Evolutionary conservation across 192 early-diverging fungal genomes (phyloP).

Genomic region (Coemansia sp.): DNA sequence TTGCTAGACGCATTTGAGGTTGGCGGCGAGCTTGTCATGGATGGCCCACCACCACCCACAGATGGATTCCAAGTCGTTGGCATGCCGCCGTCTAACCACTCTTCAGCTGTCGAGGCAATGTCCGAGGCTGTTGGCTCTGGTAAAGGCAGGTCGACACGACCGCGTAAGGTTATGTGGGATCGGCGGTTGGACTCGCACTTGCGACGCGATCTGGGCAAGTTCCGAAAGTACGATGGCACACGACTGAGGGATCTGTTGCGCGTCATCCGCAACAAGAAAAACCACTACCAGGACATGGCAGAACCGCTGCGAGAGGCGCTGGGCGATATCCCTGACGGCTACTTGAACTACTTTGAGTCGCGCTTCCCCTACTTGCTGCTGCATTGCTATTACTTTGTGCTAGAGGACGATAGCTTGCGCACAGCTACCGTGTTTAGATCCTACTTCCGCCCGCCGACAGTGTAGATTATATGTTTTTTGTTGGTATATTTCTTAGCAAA

Average conservation of each 20-base stretch:
- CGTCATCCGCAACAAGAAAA: conserved; percentile 95
- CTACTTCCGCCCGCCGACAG: conserved; percentile 61
- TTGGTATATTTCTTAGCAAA: not conserved
- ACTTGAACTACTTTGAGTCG: conserved; percentile 86
- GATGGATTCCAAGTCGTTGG: conserved; percentile 57
- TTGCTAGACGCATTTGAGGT: conserved; percentile 51
- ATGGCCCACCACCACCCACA: conserved; percentile 28
- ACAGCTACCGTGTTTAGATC: conserved; percentile 69
- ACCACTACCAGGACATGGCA: conserved; percentile 94
- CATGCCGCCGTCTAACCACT: conserved; percentile 20
- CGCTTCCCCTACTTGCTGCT: conserved; percentile 88
- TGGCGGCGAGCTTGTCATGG: conserved; percentile 53
- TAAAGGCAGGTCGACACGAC: not conserved
- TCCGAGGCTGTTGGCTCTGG: conserved; percentile 16
- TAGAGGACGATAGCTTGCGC: conserved; percentile 62
- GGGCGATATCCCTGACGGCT: conserved; percentile 86
- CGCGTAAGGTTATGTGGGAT: conserved; percentile 43
- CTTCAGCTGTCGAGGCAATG: conserved; percentile 35
- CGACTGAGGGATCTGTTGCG: conserved; percentile 86
- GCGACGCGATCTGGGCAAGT: conserved; percentile 82
- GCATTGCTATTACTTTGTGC: conserved; percentile 86
- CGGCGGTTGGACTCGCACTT: conserved; percentile 62
- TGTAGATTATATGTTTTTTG: conserved; percentile 10
- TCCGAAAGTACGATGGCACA: conserved; percentile 88
- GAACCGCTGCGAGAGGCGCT: conserved; percentile 72